phyloP scores from a whole-genome alignment of 305 asterid species.

The Andrographis paniculata region DNA sequence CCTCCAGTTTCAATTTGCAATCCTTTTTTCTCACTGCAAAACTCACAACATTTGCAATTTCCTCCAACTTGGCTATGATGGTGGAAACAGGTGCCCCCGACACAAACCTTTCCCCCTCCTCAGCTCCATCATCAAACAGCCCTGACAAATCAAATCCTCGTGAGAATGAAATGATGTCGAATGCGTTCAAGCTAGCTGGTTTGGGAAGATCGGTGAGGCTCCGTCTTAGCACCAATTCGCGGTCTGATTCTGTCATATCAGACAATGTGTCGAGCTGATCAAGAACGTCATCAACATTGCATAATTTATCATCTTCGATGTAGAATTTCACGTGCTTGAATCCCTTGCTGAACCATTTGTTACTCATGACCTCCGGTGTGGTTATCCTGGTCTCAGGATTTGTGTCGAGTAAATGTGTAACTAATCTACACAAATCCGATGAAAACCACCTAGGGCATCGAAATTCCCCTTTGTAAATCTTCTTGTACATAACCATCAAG shows the following conservation, averaged over 20 bases:
- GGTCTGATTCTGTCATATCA: slow-evolving; percentile 39
- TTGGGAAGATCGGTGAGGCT: slow-evolving; percentile 31
- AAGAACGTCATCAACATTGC: slow-evolving; percentile 33
- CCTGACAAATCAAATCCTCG: slow-evolving; percentile 60
- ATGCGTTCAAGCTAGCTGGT: slow-evolving; percentile 64
- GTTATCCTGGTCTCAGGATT: slow-evolving; percentile 50
- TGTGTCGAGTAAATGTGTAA: slow-evolving; percentile 36
- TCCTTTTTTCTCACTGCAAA: slow-evolving; percentile 55
- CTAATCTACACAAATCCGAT: slow-evolving; percentile 30
- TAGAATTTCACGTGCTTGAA: slow-evolving; percentile 54
- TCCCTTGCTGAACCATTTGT: slow-evolving; percentile 59
- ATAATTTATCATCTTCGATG: slow-evolving; percentile 53
- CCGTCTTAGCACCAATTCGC: slow-evolving; percentile 33
- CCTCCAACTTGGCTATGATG: slow-evolving; percentile 48
- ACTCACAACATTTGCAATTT: slow-evolving; percentile 49
- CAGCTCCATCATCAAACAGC: slow-evolving; percentile 53
- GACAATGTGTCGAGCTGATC: slow-evolving; percentile 26
- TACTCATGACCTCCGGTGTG: slow-evolving; percentile 43
- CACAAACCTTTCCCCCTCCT: slow-evolving; percentile 37
- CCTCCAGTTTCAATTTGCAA: slow-evolving; percentile 49
- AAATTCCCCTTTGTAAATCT: slow-evolving; percentile 53
- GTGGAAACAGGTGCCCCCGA: slow-evolving; percentile 42
- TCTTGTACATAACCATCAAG: slow-evolving; percentile 57
- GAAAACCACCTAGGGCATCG: slow-evolving; percentile 67
- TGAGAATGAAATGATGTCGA: slow-evolving; percentile 55